phyloP scores from a whole-genome alignment of 805 yeast genomes.

The Kockiozyma suomiensis region DNA sequence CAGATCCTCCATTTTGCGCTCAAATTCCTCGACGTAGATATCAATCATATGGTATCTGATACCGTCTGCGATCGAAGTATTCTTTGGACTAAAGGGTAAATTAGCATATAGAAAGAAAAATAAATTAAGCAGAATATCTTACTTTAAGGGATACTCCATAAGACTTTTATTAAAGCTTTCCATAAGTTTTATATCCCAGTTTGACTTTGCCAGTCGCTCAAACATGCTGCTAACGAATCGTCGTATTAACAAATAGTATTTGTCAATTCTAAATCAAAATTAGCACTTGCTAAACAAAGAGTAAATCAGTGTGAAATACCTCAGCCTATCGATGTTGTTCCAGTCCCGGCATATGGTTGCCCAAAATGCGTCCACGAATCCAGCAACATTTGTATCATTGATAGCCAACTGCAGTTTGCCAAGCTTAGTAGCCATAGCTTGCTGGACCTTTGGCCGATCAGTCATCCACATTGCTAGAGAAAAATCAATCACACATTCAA shows the following conservation, averaged over 20 bases:
- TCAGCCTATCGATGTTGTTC: slow-evolving; percentile 55
- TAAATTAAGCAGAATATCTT: slow-evolving; percentile 43
- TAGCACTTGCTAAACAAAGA: background rate
- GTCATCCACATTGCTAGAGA: slow-evolving; percentile 85
- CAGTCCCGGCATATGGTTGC: slow-evolving; percentile 75
- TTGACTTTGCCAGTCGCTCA: slow-evolving; percentile 53
- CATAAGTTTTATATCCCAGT: slow-evolving; percentile 59
- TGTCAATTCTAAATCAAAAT: slow-evolving; percentile 65
- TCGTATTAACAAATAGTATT: slow-evolving; percentile 79
- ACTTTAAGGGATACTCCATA: slow-evolving; percentile 39
- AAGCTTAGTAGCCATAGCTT: slow-evolving; percentile 71
- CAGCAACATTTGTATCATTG: slow-evolving; percentile 47
- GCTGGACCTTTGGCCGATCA: slow-evolving; percentile 92
- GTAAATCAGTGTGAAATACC: slow-evolving; percentile 1
- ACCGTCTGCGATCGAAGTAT: slow-evolving; percentile 61
- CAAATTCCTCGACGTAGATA: slow-evolving; percentile 81
- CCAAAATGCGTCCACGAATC: slow-evolving; percentile 80
- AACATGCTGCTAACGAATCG: slow-evolving; percentile 69
- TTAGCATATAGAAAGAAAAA: too few relatives aligned
- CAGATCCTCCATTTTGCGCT: slow-evolving; percentile 57
- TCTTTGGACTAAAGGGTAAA: slow-evolving; percentile 11
- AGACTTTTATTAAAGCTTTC: slow-evolving; percentile 51
- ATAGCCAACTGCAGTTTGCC: slow-evolving; percentile 53
- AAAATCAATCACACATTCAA: too few relatives aligned
- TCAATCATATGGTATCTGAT: slow-evolving; percentile 85